Evolutionary conservation across 208 protist genomes (phyloP), one percentile per base, ranked within the genome.

Genomic region (Histomonas meleagridis): DNA sequence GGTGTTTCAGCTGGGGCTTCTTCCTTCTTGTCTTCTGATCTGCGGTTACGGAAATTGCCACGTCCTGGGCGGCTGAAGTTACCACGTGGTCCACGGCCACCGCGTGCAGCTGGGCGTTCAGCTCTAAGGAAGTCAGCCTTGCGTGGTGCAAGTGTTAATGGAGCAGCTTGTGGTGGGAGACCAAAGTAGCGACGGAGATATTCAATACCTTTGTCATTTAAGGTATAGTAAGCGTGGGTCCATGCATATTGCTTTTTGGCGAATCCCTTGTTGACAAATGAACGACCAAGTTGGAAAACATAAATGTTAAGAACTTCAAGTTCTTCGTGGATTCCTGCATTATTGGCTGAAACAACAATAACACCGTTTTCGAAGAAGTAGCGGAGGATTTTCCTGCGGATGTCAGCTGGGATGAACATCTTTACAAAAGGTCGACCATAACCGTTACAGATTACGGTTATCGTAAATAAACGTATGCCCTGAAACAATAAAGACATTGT

Each of bases 281-380:
- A 23, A 28, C 70, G 70, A 40, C 70, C 70, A 40, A 79, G 46
- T 35, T 79, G 70, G 49, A 49, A 79, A 49, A 35, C n/a, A 35
- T 79, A 79, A 43, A 76, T 76, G 65, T 76, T 76, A 76, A 76
- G 65, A 35, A 23, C 35, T 7, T 76, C 65, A 18, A 76, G 65
- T 18, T 76, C 65, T 46, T 76, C 65, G 65, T 76, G 65, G 14
- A 35, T 76, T 10, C 32, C 65, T 16, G 65, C 10, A 10, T 76
- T 23, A 18, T 35, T 46, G 46, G 35, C 35, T 21, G 32, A 49
- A 28, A 79, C 70, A 40, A 23, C n/a, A 51, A 79, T 23, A 49
- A 79, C 40, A 79, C 70, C 70, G 23, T 79, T 79, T 35, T 79
- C 70, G 70, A 79, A 79, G 40, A 79, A 35, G 40, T 79, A 79